Percentiles rank a stretch among this genome's conserved stretches.
Conservation (phyloP, 306 rosid genomes). For the Delonix regia region DNA sequence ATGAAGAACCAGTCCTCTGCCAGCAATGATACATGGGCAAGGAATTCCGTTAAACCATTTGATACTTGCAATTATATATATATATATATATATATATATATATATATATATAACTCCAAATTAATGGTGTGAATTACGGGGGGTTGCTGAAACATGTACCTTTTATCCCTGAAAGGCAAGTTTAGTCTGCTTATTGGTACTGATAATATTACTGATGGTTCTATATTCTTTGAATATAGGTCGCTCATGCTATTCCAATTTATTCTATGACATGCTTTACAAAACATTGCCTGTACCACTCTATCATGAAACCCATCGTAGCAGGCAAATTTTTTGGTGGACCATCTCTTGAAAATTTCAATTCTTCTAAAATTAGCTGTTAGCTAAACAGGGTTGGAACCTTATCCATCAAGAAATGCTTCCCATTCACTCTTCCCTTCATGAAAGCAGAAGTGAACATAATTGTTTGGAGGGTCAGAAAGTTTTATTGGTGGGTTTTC, state of each 20-base stretch:
- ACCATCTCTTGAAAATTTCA: not conserved
- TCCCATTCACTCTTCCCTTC: not conserved
- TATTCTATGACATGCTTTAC: not conserved
- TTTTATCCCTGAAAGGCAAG: not conserved
- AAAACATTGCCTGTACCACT: not conserved
- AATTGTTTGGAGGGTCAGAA: not conserved
- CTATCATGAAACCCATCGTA: not conserved
- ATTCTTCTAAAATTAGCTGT: not conserved
- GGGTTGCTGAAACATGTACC: not conserved
- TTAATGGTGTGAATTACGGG: not conserved
- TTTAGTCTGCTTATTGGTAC: not conserved
- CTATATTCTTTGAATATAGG: not conserved
- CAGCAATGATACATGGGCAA: not conserved
- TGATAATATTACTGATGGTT: not conserved
- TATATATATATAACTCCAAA: not conserved
- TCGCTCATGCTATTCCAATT: not conserved
- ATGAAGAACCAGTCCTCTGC: not conserved
- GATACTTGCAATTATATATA: not conserved
- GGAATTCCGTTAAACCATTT: constrained; percentile 5
- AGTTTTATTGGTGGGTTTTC: not conserved
- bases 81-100: no score
- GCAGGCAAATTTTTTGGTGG: not conserved
- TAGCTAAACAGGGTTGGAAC: not conserved
- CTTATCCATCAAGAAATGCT: constrained; percentile 2
- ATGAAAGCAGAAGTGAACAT: not conserved